Base-by-base conservation (phyloP, 805 yeast genomes). In the Candida qinlingensis region DNA sequence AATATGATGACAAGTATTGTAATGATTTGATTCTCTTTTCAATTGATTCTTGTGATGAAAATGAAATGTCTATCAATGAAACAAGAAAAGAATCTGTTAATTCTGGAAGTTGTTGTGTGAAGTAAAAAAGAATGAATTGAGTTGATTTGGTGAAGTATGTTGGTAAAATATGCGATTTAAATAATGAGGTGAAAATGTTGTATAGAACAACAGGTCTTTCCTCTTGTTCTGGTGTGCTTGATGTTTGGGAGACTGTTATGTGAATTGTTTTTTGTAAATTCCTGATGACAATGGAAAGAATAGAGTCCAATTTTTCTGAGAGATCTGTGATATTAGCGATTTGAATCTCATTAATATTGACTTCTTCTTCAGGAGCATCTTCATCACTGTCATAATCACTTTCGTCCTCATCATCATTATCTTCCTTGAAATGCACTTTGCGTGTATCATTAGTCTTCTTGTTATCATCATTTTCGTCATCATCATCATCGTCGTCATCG, bases 61-160 rank as follows among this genome's bases (percentile, higher is more conserved):
- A 84, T 3, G 96, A 88, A 37, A 85, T 78, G 61, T 92, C 97
- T 40, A 92, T 81, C 55, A 94, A 72, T 38, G 86, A 72, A 2
- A 87, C 95, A 56, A 92, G 67, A 62, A 80, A 92, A 10, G 96
- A 85, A 57, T 92, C 98, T 62, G 87, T 79, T 50, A 92, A 72
- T 59, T 87, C 95, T 5, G 84, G 80, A 59, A 87, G 87, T 50
- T 81, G 80, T 65, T 91, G 97, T 7, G 96, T 80, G 27, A 85
- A 74, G 54, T 83, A 83, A 67, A 92, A 92, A 64, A 91, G 66
- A 28, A 91, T 70, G 62, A 86, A 92, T 66, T 92, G 99, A 26
- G 88, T 83, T 38, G 90, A 83, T 59, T 87, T 81, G 10, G 98
- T 92, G 64, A 85, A 85, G 65, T 91, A 96, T 2, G 99, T 94